A percentile compares a stretch with the other conserved stretches of the same genome.
phyloP scores from a whole-genome alignment of 2,329 filamentous ascomycete species.

The Plenodomus tracheiphilus region DNA sequence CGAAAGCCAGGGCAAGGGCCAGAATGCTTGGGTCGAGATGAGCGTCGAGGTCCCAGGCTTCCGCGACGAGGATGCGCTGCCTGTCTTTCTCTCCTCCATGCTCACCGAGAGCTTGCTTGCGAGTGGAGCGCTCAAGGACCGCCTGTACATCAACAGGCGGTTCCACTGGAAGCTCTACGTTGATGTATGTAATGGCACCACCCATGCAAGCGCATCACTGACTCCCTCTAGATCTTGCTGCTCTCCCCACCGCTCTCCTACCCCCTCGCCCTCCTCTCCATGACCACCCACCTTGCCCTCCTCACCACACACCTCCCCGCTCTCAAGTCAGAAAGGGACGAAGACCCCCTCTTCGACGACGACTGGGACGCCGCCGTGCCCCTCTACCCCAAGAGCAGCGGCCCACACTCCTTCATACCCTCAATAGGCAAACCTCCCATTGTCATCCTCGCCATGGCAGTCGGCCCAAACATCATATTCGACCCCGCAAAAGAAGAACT shows the following conservation, averaged over 20 bases:
- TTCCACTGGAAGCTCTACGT: constrained; percentile 98
- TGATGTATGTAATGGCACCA: constrained; percentile 66
- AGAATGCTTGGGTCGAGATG: constrained; percentile 83
- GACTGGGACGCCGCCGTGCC: constrained; percentile 87
- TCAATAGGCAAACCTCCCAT: constrained; percentile 69
- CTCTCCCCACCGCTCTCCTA: constrained; percentile 93
- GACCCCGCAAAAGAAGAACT: constrained; percentile 91
- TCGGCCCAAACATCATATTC: constrained; percentile 88
- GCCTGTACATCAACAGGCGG: constrained; percentile 82
- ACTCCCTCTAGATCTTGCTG: constrained; percentile 70
- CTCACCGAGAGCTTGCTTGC: constrained; percentile 82
- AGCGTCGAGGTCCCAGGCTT: constrained; percentile 88
- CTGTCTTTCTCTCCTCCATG: constrained; percentile 86
- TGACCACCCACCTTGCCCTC: constrained; percentile 92
- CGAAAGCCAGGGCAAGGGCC: constrained; percentile 43
- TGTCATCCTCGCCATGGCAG: constrained; percentile 85
- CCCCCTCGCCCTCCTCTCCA: constrained; percentile 85
- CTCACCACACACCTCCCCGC: constrained; percentile 82
- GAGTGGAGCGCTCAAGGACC: constrained; percentile 66
- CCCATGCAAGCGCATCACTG: constrained; percentile 1
- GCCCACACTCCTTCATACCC: constrained; percentile 29
- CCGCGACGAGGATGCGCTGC: constrained; percentile 87
- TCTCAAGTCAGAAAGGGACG: constrained; percentile 85
- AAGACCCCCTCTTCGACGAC: constrained; percentile 97
- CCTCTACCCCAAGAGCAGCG: constrained; percentile 65